Percentiles rank a stretch among this genome's conserved stretches.
Conservation (phyloP, 257 asterid species). For the Forsythia suspensa region DNA sequence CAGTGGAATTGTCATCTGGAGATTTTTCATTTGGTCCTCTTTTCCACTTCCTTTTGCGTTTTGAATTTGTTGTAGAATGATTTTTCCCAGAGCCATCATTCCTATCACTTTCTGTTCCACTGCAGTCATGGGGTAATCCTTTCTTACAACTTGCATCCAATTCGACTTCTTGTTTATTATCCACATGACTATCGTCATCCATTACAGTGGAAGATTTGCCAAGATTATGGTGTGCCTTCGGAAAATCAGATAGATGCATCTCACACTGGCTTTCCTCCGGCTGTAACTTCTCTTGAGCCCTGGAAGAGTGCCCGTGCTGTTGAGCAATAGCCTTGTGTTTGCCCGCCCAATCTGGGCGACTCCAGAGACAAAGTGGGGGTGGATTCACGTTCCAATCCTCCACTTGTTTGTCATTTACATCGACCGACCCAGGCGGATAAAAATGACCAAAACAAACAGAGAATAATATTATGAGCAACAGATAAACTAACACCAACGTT, state of each 20-base stretch:
- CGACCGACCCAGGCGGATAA: conserved; percentile 70
- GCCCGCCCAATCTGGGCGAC: conserved; percentile 63
- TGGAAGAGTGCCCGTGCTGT: conserved; percentile 39
- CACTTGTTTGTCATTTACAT: conserved; percentile 51
- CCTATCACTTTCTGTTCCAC: background rate
- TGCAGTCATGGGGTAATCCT: too few relatives aligned
- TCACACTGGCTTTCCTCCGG: background rate
- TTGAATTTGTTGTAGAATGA: background rate
- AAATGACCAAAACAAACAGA: conserved; percentile 47
- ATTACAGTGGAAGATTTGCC: background rate
- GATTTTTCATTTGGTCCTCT: background rate
- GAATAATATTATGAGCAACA: background rate
- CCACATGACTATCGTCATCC: background rate
- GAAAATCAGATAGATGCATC: too few relatives aligned
- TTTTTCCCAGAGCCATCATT: background rate
- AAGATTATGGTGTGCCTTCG: background rate
- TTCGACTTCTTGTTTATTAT: background rate
- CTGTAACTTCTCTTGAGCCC: conserved; percentile 5
- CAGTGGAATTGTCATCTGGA: background rate
- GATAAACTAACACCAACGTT: too few relatives aligned
- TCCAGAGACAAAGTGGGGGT: conserved; percentile 72
- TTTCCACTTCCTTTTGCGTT: background rate
- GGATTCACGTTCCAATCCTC: conserved; percentile 59
- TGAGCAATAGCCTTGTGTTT: conserved; percentile 50
- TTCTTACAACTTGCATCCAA: background rate